A percentile compares a stretch with the other conserved stretches of the same genome.
These are phyloP conservation scores for Colletotrichum eleusines DNA, from an alignment of 2,329 filamentous ascomycete species.

Conservation along the genomic window DNA sequence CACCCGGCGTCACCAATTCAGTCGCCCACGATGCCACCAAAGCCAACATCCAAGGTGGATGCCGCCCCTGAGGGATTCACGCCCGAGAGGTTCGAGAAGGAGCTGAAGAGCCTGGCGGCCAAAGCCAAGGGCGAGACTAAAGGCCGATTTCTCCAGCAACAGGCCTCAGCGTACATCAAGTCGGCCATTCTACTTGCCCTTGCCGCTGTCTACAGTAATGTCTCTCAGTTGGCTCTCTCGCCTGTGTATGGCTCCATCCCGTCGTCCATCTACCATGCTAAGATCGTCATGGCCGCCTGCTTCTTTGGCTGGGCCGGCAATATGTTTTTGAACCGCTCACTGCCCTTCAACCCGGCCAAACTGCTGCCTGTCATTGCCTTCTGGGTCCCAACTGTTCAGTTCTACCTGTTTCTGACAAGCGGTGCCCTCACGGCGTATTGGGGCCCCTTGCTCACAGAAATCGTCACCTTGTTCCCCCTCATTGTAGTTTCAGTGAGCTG, in stretches of 20 bases:
- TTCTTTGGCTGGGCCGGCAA: conserved; percentile 81
- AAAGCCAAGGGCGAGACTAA: conserved; percentile 55
- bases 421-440: conserved; percentile 72
- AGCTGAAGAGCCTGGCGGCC: conserved; percentile 63
- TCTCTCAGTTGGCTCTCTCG: conserved; percentile 81
- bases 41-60: conserved; percentile 26
- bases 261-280: conserved; percentile 77
- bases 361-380: conserved; percentile 80
- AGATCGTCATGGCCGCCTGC: conserved; percentile 73
- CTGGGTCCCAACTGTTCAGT: conserved; percentile 80
- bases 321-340: conserved; percentile 62
- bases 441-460: conserved; percentile 82
- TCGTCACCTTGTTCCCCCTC: conserved; percentile 78
- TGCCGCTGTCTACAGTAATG: conserved; percentile 73
- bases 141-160: conserved; percentile 47
- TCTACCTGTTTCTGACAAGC: conserved; percentile 76
- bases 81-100: conserved; percentile 65
- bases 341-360: conserved; percentile 62
- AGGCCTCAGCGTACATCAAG: conserved; percentile 54
- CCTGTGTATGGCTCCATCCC: conserved; percentile 92
- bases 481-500: conserved; percentile 72
- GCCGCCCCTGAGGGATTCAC: conserved; percentile 54
- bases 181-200: conserved; percentile 63
- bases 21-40: conserved; percentile 33
- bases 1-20: background rate